Evolutionary conservation across 768 basidiomycete species (phyloP).

Genomic region (Peribolospora baueri): DNA sequence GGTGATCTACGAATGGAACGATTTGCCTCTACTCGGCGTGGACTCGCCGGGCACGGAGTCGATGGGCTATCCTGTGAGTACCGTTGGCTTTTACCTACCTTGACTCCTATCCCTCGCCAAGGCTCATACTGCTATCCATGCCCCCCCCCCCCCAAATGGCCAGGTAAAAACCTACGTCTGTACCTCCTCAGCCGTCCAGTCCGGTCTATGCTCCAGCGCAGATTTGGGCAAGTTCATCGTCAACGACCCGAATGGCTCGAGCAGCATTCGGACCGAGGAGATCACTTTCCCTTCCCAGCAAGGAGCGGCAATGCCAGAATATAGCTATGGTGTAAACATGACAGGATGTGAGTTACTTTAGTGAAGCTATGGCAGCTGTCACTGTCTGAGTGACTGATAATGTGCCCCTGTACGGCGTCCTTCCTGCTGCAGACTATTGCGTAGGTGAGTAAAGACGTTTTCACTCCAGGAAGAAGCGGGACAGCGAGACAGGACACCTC

Average conservation of each 20-base stretch:
- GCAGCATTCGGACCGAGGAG: conserved; percentile 70
- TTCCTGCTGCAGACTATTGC: conserved; percentile 84
- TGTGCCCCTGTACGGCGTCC: conserved; percentile 35
- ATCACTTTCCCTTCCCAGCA: conserved; percentile 39
- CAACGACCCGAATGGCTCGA: conserved; percentile 37
- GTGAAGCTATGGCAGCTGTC: neutral
- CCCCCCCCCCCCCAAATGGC: conserved; percentile 10
- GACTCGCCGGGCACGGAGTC: conserved; percentile 13
- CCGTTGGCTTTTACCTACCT: conserved; percentile 1
- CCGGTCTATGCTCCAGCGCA: conserved; percentile 40
- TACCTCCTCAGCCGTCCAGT: conserved; percentile 50
- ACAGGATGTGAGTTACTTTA: no score
- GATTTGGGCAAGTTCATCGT: conserved; percentile 80
- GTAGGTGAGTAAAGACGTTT: conserved; percentile 28
- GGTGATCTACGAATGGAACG: conserved; percentile 89
- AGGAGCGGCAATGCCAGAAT: conserved; percentile 11
- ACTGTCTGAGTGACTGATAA: conserved; percentile 16
- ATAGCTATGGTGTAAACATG: no score
- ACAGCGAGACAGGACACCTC: neutral
- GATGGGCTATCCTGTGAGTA: conserved; percentile 38
- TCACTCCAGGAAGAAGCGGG: neutral
- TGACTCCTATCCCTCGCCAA: conserved; percentile 9
- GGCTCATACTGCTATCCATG: neutral
- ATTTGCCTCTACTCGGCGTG: conserved; percentile 54
- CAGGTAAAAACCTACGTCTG: conserved; percentile 78